Evolutionary conservation across 2,329 filamentous ascomycete genomes (phyloP).

Genomic region (Colletotrichum sp.): DNA sequence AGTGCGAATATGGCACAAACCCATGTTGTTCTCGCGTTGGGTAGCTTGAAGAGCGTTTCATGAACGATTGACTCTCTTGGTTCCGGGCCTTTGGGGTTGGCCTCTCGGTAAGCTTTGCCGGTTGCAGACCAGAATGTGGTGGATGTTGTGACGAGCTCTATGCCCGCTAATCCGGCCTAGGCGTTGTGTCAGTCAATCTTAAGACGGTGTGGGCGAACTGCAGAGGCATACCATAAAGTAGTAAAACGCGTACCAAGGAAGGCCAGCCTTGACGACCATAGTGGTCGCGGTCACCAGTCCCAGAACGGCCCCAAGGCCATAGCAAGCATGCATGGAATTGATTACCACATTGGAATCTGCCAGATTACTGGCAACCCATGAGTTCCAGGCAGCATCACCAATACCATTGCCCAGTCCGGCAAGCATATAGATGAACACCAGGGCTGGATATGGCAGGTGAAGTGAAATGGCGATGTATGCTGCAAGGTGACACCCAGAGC

Average conservation of each 20-base stretch:
- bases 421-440: constrained; percentile 70
- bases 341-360: constrained; percentile 73
- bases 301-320: constrained; percentile 73
- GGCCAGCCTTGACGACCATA: constrained; percentile 64
- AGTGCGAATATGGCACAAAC: constrained; percentile 74
- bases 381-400: constrained; percentile 63
- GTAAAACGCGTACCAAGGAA: constrained; percentile 77
- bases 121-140: constrained; percentile 68
- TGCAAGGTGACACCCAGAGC: constrained; percentile 64
- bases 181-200: background rate
- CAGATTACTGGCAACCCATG: constrained; percentile 70
- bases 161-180: constrained; percentile 52
- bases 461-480: constrained; percentile 69
- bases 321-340: constrained; percentile 74
- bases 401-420: constrained; percentile 75
- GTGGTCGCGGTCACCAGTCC: constrained; percentile 73
- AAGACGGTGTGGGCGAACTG: background rate
- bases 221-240: constrained; percentile 66
- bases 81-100: background rate
- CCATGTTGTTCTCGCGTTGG: constrained; percentile 57
- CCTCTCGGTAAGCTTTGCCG: constrained; percentile 57
- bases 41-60: background rate
- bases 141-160: constrained; percentile 59
- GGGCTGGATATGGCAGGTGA: constrained; percentile 72
- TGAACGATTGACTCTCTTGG: background rate